Evolutionary conservation across 2,329 filamentous ascomycete genomes (phyloP), one percentile per base, ranked within the genome.

Genomic region (Curvularia spicifera): DNA sequence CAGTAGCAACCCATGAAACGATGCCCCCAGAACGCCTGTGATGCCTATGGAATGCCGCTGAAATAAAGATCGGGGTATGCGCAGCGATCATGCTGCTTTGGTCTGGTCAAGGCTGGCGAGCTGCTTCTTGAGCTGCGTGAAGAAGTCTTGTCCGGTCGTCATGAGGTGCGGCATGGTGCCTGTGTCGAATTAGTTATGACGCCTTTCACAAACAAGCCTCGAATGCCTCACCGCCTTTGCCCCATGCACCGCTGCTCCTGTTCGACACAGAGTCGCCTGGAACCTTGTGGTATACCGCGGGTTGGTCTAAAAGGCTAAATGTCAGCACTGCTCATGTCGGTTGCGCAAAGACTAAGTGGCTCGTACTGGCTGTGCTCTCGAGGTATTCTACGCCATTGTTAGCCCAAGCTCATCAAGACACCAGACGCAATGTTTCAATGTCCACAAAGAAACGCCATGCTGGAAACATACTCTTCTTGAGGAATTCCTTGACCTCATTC

Each of bases 71-170:
- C 56, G 53, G 9, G 48, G 51, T 62, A 46, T 57, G 52, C 60
- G 61, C 59, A 53, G 52, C 49, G 49, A 60, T 55, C 71, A 70
- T 56, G 70, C 60, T 39, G 69, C 63, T 62, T 78, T 78, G 62
- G 51, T 65, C 56, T 77, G 73, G 59, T 80, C 77, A 49, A 80
- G 66, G 31, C 64, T 71, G 9, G 70, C 72, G 24, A 81, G 68
- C 68, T 81, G 78, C 76, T 81, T 81, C 64, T 78, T 78, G 47
- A 82, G 73, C 56, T 79, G 76, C 20, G 71, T 74, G 66, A 80
- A 79, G 70, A 82, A 81, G 59, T 78, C 73, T 61, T 80, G 78
- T 29, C 77, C 76, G 35, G 73, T 78, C 15, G 79, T 78, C 78
- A 80, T 80, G n/a, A 75, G 66, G 59, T 78, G 73, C 31, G 71